Evolutionary conservation across 176 grass and related monocot species (phyloP).

Genomic region (Musa itinerans): DNA sequence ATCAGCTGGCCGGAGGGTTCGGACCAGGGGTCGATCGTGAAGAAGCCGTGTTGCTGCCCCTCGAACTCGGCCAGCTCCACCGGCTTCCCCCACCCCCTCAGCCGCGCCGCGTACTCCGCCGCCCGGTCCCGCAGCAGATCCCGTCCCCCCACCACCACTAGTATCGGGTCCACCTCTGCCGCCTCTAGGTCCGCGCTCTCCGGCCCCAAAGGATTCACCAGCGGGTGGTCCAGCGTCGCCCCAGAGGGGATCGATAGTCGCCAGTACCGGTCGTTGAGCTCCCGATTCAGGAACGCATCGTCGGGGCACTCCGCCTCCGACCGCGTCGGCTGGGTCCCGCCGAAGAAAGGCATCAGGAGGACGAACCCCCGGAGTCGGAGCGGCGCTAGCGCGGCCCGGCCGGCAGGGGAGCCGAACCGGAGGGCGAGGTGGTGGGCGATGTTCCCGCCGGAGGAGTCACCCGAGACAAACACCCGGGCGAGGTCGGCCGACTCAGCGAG

Average conservation of each 20-base stretch:
- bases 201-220: constrained; percentile 58
- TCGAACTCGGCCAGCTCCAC: constrained; percentile 55
- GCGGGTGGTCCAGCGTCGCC: constrained; percentile 51
- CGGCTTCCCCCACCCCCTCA: constrained; percentile 55
- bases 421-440: constrained; percentile 38
- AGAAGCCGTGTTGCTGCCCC: constrained; percentile 88
- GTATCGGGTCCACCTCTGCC: constrained; percentile 44
- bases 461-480: constrained; percentile 22
- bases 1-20: constrained; percentile 56
- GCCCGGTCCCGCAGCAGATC: constrained; percentile 73
- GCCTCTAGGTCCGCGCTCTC: constrained; percentile 35
- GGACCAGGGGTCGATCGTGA: constrained; percentile 64
- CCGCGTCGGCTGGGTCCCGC: constrained; percentile 14
- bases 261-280: constrained; percentile 48
- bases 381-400: neutral
- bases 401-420: neutral
- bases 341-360: constrained; percentile 31
- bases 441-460: constrained; percentile 39
- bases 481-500: constrained; percentile 28
- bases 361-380: constrained; percentile 20
- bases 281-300: constrained; percentile 28
- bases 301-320: constrained; percentile 23
- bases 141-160: constrained; percentile 54
- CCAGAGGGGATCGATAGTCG: constrained; percentile 57
- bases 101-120: constrained; percentile 50